Evolutionary conservation across 1,284 basidiomycete species (phyloP).

Genomic region (Tylopilus sp.): DNA sequence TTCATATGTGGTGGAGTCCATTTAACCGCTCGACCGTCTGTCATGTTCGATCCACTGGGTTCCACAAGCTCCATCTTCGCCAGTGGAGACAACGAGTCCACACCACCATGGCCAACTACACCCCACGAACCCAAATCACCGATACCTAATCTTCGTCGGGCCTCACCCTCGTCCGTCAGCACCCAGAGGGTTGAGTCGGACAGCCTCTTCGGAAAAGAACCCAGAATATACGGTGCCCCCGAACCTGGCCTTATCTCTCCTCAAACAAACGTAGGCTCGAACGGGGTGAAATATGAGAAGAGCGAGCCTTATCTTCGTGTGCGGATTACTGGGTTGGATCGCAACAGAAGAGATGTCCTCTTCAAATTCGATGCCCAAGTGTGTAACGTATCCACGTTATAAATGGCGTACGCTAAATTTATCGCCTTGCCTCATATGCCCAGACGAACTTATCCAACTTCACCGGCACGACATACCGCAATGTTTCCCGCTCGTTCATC

Average conservation of each 20-base stretch:
- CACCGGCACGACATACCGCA: conserved; percentile 82
- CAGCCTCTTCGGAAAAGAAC: conserved; percentile 69
- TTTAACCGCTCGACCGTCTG: not conserved
- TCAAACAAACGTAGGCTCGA: conserved; percentile 54
- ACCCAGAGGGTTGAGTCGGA: conserved; percentile 48
- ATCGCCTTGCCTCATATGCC: not conserved
- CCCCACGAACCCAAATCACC: conserved; percentile 50
- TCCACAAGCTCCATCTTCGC: conserved; percentile 46
- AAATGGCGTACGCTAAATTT: not conserved
- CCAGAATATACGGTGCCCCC: conserved; percentile 79
- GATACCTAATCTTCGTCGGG: conserved; percentile 49
- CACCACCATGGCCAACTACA: conserved; percentile 59
- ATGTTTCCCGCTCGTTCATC: conserved; percentile 85
- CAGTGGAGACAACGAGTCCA: conserved; percentile 35
- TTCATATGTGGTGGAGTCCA: not conserved
- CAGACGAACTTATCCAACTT: conserved; percentile 93
- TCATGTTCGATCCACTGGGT: conserved; percentile 54
- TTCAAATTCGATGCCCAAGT: conserved; percentile 93
- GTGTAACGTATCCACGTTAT: conserved; percentile 20
- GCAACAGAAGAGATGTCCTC: conserved; percentile 89
- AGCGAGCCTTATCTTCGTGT: conserved; percentile 80
- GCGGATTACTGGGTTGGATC: conserved; percentile 83
- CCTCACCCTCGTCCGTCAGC: conserved; percentile 32
- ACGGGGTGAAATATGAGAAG: conserved; percentile 69
- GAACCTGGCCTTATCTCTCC: conserved; percentile 78